Conservation (phyloP, 768 basidiomycete species). For the Termitomyces sp. region DNA sequence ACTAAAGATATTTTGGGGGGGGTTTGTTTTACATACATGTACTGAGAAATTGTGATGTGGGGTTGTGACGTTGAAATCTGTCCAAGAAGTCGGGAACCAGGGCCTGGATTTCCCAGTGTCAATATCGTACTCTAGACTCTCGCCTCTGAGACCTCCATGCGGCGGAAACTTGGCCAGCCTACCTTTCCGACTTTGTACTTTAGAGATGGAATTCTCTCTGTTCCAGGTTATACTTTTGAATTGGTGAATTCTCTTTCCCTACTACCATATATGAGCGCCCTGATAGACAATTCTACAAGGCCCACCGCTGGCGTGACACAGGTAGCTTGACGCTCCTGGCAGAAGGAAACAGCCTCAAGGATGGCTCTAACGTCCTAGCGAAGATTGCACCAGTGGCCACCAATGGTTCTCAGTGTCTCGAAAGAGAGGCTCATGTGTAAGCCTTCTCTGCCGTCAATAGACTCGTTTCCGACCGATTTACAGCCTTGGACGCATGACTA, state of each 20-base stretch:
- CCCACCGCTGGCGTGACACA: slow-evolving; percentile 65
- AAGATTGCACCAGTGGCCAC: slow-evolving; percentile 74
- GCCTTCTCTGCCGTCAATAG: slow-evolving; percentile 15
- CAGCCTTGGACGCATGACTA: slow-evolving; percentile 49
- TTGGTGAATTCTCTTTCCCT: slow-evolving; percentile 37
- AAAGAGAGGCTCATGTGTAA: slow-evolving; percentile 71
- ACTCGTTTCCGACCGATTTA: not conserved
- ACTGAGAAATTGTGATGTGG: not conserved
- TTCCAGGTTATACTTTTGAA: slow-evolving; percentile 73
- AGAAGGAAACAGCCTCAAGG: slow-evolving; percentile 67
- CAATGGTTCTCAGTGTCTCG: slow-evolving; percentile 68
- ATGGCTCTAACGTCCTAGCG: slow-evolving; percentile 63
- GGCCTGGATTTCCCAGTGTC: not conserved
- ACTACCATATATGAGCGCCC: not conserved
- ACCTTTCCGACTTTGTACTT: slow-evolving; percentile 59
- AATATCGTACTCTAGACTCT: not conserved
- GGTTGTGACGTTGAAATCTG: not conserved
- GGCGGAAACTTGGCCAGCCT: slow-evolving; percentile 50
- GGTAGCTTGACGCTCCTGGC: slow-evolving; percentile 68
- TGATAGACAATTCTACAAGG: slow-evolving; percentile 30
- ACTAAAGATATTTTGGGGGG: not conserved
- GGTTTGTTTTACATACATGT: not conserved
- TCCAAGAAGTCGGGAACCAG: not conserved
- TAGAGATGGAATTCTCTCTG: slow-evolving; percentile 52
- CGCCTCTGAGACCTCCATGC: slow-evolving; percentile 30